Evolutionary conservation across 306 rosid genomes (phyloP).

Genomic region (Echinosophora koreensis): DNA sequence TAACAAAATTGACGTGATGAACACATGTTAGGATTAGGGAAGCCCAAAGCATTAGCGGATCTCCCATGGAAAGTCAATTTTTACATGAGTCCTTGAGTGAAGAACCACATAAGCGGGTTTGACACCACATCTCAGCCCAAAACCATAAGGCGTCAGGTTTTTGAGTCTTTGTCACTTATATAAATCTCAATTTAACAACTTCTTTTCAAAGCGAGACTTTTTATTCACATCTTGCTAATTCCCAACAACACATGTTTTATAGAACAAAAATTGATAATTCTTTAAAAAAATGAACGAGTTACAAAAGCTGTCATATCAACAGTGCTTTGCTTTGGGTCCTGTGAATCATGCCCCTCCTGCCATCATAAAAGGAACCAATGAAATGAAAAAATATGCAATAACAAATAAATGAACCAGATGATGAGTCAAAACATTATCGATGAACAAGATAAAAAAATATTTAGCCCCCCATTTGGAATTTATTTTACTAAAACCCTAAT

Average conservation of each 20-base stretch:
- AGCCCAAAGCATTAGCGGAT: too few species aligned
- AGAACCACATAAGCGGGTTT: too few species aligned
- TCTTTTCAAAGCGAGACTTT: too few species aligned
- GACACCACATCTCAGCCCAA: too few species aligned
- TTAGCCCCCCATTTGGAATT: not conserved
- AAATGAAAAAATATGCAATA: not conserved
- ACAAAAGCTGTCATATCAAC: slow-evolving; percentile 97
- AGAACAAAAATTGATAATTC: not conserved
- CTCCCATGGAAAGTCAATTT: too few species aligned
- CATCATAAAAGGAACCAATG: slow-evolving; percentile 2
- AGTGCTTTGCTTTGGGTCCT: slow-evolving; percentile 84
- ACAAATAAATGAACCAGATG: not conserved
- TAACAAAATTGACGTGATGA: slow-evolving; percentile 1
- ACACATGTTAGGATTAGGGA: not conserved
- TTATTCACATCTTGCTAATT: too few species aligned
- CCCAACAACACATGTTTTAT: slow-evolving; percentile 12
- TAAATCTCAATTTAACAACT: too few species aligned
- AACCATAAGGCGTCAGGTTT: too few species aligned
- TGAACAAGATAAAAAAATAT: too few species aligned
- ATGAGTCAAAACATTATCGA: not conserved
- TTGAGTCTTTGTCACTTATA: too few species aligned
- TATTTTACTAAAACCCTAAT: not conserved
- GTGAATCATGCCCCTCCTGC: slow-evolving; percentile 85
- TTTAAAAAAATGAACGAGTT: slow-evolving; percentile 50
- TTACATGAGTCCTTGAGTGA: too few species aligned